These are phyloP conservation scores for Moricandia arvensis DNA, from an alignment of 345 rosid species.

Conservation along the genomic window DNA sequence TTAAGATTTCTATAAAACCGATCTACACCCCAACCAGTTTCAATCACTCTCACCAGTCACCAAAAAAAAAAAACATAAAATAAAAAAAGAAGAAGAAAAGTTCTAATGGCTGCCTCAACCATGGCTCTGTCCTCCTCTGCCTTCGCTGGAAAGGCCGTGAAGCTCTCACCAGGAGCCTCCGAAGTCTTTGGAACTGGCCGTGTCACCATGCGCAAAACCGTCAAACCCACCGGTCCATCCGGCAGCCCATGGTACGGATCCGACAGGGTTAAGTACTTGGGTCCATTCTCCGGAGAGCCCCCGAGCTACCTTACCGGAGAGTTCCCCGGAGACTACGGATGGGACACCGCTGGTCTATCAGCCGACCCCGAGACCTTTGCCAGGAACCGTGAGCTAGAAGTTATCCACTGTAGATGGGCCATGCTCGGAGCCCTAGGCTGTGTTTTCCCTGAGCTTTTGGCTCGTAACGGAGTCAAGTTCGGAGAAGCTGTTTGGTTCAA, in stretches of 20 bases:
- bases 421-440: slow-evolving; percentile 83
- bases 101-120: slow-evolving; percentile 37
- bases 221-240: slow-evolving; percentile 44
- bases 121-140: slow-evolving; percentile 43
- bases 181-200: slow-evolving; percentile 38
- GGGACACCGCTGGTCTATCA: slow-evolving; percentile 69
- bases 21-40: slow-evolving; percentile 16
- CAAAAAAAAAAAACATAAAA: not conserved
- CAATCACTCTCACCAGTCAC: slow-evolving; percentile 42
- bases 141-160: slow-evolving; percentile 41
- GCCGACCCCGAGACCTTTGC: slow-evolving; percentile 94
- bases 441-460: slow-evolving; percentile 66
- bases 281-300: slow-evolving; percentile 79
- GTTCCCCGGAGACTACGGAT: slow-evolving; percentile 54
- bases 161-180: slow-evolving; percentile 30
- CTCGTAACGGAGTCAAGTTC: slow-evolving; percentile 37
- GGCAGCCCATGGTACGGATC: slow-evolving; percentile 64
- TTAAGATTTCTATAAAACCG: not conserved
- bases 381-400: slow-evolving; percentile 84
- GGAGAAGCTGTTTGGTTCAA: slow-evolving; percentile 44
- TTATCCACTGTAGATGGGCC: slow-evolving; percentile 80
- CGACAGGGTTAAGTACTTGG: slow-evolving; percentile 80
- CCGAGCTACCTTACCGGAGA: slow-evolving; percentile 79
- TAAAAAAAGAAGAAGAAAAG: not conserved
- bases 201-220: slow-evolving; percentile 38